Conservation (phyloP, 1,139 yeast species). For the Debaryomyces nepalensis region DNA sequence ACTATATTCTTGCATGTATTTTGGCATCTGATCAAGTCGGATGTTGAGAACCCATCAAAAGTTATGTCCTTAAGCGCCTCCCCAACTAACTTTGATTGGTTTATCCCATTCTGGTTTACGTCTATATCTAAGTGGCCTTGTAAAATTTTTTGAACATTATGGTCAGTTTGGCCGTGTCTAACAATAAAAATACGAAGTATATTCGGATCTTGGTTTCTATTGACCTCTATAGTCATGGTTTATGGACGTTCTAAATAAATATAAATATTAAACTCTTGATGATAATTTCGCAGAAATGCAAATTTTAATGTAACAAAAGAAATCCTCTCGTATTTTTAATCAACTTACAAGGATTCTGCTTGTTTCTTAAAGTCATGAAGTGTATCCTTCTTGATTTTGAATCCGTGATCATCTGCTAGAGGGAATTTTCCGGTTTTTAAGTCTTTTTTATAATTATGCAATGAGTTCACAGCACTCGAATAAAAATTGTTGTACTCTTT, state of each 20-base stretch:
- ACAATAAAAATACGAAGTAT: conserved; percentile 61
- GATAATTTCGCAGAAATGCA: background rate
- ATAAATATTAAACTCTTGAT: background rate
- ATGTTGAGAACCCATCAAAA: conserved; percentile 57
- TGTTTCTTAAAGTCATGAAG: conserved; percentile 49
- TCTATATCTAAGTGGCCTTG: conserved; percentile 76
- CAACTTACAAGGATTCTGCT: conserved; percentile 1
- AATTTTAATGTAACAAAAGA: background rate
- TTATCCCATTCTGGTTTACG: conserved; percentile 59
- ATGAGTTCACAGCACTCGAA: conserved; percentile 54
- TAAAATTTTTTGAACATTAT: conserved; percentile 64
- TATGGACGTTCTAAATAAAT: no score
- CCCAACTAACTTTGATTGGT: conserved; percentile 61
- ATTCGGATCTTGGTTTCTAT: conserved; percentile 39
- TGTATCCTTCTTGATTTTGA: conserved; percentile 69
- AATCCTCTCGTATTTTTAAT: background rate
- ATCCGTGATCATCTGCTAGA: conserved; percentile 62
- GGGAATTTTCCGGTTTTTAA: conserved; percentile 66
- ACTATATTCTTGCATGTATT: conserved; percentile 53
- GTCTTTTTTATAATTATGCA: conserved; percentile 60
- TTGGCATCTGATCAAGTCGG: conserved; percentile 66
- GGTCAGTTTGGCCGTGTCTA: conserved; percentile 83
- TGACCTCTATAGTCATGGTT: conserved; percentile 36
- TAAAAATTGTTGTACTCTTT: conserved; percentile 65
- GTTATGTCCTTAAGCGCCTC: conserved; percentile 38